Base-by-base conservation (phyloP, 2,329 filamentous ascomycete species). In the Fusarium tuaranense region DNA sequence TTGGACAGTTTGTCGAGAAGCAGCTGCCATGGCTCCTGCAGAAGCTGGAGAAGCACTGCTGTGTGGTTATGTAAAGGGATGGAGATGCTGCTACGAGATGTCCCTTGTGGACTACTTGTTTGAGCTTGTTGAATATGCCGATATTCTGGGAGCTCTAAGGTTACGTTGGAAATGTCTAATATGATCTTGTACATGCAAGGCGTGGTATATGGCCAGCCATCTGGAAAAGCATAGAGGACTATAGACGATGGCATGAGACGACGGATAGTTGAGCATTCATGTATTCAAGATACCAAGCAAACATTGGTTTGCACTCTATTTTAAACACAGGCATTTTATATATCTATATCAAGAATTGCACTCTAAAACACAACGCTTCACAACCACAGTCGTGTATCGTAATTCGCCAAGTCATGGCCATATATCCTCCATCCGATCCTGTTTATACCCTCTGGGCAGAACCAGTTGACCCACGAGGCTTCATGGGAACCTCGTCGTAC, bases 11-110 rank as follows among this genome's bases (percentile, higher is more conserved):
- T 74, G 87, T 91, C 73, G 89, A 89, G 81, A 90, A 90, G 81
- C 80, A 90, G 36, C 79, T 94, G 76, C 88, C 89, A 9, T 89
- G 86, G 81, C 79, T 94, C 39, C 79, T 93, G 73, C 88, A 87
- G 79, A 91, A 91, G 84, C 81, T 95, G 81, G 91, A 91, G 81
- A 91, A 91, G 82, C 85, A 84, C 68, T 95, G 93, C 83, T 95
- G 93, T 85, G 85, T 90, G 44, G 89, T 96, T 78, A 95, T 95
- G 93, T 96, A 85, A 70, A 68, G 61, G 39, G 12, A 36, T 67
- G 72, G 71, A 32, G 53, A 58, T 68, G 60, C 59, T 59, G 59
- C 57, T 73, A 13, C 22, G 44, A n/a, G 30, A 36, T 69, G 34
- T 68, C 25, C 55, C 38, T 57, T 59, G 16, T 70, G 46, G 65